Base-by-base conservation (phyloP, 495 filamentous ascomycete genomes). In the Bryoglossum gracile region DNA sequence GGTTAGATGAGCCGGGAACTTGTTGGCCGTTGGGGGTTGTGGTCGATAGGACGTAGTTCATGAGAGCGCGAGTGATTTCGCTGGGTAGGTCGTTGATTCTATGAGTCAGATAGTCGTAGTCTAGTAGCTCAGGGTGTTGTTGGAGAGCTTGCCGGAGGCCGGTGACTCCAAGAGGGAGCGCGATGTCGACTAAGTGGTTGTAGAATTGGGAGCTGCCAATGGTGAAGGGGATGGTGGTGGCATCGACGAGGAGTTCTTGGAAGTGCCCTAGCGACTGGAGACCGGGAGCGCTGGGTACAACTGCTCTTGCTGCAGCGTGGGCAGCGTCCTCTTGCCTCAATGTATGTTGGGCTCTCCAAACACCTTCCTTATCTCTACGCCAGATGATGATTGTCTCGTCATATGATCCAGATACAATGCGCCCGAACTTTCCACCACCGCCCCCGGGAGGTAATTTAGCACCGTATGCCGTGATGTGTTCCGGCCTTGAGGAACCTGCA, bases 331-430 rank as follows among this genome's bases (percentile, higher is more conserved):
- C 80, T 65, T 95, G 89, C 10, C 79, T 74, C 8, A 96, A 75
- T 26, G 73, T 70, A 53, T 87, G 82, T 14, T 78, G 78, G 44
- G 77, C 74, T 24, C 77, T 76, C 91, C 92, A 98, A 25, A 79
- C 73, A 2, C 88, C 89, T 54, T 94, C 79, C 19, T 73, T 74
- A 48, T 90, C 84, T 40, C 86, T 82, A 50, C 84, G 83, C 92
- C 92, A 98, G 41, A 98, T 86, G 53, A 95, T 85, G 48, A 98
- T 87, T 30, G 80, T 87, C 67, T 95, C 88, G 56, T 98, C 92
- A 57, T 98, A 98, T 5, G 87, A 94, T 18, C 92, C 92, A 11
- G 87, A 94, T 16, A 98, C 86, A 49, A 98, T 97, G 14, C 89
- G 77, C 19, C 81, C 83, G 74, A 91, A 91, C 52, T 72, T 72